Conservation (phyloP, 345 rosid species). For the Ailanthus altissimus region DNA sequence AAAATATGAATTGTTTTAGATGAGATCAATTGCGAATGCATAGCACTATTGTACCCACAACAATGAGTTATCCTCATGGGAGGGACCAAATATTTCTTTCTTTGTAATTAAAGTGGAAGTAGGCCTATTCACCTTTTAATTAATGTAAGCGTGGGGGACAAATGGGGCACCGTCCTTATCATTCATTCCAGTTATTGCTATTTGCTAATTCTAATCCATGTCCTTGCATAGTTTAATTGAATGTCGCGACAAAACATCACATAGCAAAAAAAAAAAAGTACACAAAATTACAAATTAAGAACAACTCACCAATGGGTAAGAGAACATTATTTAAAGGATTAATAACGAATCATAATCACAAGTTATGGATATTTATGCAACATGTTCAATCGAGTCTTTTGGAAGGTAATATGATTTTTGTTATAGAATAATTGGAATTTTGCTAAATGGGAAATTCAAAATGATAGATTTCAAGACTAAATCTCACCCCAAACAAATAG, state of each 20-base stretch:
- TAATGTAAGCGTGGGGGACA: constrained; percentile 28
- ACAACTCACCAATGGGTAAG: background rate
- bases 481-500: no score
- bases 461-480: no score
- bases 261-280: background rate
- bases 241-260: no score
- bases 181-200: constrained; percentile 9
- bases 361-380: background rate
- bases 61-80: constrained; percentile 11
- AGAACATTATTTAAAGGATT: background rate
- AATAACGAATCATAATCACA: background rate
- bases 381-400: background rate
- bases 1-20: background rate
- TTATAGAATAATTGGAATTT: background rate
- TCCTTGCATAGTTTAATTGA: constrained; percentile 9
- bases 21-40: background rate
- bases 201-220: constrained; percentile 6
- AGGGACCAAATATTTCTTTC: constrained; percentile 17
- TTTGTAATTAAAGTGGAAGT: constrained; percentile 8
- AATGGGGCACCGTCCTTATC: constrained; percentile 19
- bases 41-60: constrained; percentile 8
- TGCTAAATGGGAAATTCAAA: no score
- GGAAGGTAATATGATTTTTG: background rate
- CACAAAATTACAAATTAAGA: background rate
- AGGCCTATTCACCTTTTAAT: constrained; percentile 11